phyloP scores from a whole-genome alignment of 192 early-diverging fungal species.

The Nowakowskiella sp. region DNA sequence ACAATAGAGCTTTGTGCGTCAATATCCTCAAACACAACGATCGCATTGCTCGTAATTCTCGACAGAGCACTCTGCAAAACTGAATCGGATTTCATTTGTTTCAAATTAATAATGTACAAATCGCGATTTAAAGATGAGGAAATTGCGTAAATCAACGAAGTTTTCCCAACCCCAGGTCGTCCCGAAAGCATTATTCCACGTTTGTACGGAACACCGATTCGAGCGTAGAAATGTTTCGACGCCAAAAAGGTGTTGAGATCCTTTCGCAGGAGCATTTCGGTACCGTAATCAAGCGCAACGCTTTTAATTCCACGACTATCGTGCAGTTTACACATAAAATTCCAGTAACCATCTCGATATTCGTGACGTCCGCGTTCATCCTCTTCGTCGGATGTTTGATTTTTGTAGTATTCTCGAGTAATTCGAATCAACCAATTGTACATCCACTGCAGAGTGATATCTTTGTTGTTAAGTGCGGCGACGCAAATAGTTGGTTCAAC shows the following conservation, averaged over 20 bases:
- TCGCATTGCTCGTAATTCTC: conserved; percentile 25
- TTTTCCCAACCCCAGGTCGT: too few relatives aligned
- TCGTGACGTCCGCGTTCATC: conserved; percentile 28
- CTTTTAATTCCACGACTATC: conserved; percentile 36
- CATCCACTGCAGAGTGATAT: conserved; percentile 29
- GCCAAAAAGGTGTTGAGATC: conserved; percentile 45
- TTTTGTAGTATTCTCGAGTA: conserved; percentile 21
- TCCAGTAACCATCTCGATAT: conserved; percentile 22
- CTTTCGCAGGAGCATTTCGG: conserved; percentile 36
- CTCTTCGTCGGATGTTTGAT: too few relatives aligned
- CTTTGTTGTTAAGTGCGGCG: too few relatives aligned
- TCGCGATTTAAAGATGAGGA: too few relatives aligned
- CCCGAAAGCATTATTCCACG: too few relatives aligned
- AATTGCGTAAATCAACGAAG: too few relatives aligned
- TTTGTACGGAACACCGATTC: conserved; percentile 56
- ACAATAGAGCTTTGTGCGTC: conserved; percentile 45
- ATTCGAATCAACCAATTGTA: conserved; percentile 12
- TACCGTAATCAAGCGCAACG: conserved; percentile 42
- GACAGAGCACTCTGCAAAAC: neutral
- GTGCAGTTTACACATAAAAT: conserved; percentile 16
- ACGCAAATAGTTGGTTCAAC: too few relatives aligned
- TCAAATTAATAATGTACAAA: too few relatives aligned
- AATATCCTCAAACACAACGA: conserved; percentile 53
- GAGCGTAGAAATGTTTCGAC: conserved; percentile 48
- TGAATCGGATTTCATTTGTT: too few relatives aligned